Conservation (phyloP, 208 protist species). For the Trichomonas gallinae region DNA sequence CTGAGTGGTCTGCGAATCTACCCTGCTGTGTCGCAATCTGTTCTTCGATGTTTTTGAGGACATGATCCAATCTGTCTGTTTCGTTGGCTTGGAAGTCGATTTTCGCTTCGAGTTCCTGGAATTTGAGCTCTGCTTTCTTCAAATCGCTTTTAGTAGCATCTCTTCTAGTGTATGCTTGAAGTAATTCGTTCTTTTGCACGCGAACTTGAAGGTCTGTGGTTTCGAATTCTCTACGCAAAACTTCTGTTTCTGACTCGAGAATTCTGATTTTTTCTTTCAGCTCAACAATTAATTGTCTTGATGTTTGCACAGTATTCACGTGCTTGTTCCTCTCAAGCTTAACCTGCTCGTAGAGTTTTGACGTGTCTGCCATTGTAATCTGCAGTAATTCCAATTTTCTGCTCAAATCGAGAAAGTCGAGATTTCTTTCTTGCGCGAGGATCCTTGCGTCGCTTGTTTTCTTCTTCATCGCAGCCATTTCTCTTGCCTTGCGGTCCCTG, state of each 20-base stretch:
- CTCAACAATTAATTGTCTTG: not conserved
- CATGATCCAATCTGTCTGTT: not conserved
- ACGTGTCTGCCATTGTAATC: not conserved
- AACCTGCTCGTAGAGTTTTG: not conserved
- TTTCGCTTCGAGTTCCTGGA: not conserved
- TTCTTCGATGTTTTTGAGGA: not conserved
- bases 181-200: not conserved
- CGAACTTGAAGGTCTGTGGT: not conserved
- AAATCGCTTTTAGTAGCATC: not conserved
- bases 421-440: not conserved
- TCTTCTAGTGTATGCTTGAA: not conserved
- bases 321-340: conserved; percentile 10
- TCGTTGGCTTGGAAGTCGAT: conserved; percentile 9
- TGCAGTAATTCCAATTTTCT: not conserved
- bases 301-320: not conserved
- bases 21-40: not conserved
- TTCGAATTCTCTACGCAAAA: not conserved
- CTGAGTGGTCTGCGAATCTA: not conserved
- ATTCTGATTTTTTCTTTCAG: conserved; percentile 12
- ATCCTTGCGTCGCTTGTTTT: not conserved
- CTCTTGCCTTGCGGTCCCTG: not conserved
- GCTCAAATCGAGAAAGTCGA: not conserved
- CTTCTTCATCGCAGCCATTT: conserved; percentile 3
- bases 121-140: not conserved
- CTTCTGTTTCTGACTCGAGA: not conserved